These are phyloP conservation scores for Capronia americana DNA, from an alignment of 2,329 filamentous ascomycete species.

Conservation along the genomic window DNA sequence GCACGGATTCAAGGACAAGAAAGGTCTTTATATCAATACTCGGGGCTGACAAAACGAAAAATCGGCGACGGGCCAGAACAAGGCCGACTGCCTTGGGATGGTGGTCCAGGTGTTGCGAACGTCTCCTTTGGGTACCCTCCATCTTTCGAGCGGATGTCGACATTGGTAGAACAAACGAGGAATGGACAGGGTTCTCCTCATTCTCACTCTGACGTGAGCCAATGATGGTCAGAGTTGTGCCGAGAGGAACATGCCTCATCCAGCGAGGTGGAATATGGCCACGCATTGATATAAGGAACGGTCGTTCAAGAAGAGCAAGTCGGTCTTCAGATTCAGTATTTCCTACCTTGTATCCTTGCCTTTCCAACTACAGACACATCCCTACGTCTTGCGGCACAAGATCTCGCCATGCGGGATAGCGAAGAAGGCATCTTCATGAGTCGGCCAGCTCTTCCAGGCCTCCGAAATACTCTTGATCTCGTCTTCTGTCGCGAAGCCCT, in stretches of 20 bases:
- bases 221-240: constrained; percentile 9
- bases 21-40: neutral
- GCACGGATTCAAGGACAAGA: too few relatives aligned
- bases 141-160: neutral
- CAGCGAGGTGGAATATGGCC: neutral
- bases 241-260: neutral
- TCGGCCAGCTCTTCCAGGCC: constrained; percentile 38
- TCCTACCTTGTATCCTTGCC: neutral
- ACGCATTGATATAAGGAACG: neutral
- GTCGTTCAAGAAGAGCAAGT: too few relatives aligned
- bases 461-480: constrained; percentile 37
- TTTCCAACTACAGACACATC: neutral
- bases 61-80: neutral
- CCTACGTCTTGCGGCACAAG: constrained; percentile 32
- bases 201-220: constrained; percentile 16
- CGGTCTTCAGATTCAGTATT: neutral
- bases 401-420: constrained; percentile 32
- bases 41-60: neutral
- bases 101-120: neutral
- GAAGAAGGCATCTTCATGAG: constrained; percentile 35
- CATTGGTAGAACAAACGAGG: constrained; percentile 3
- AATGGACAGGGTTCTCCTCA: constrained; percentile 13
- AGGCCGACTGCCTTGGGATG: neutral
- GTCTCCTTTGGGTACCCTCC: constrained; percentile 1
- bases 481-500: constrained; percentile 36